Percentiles rank a stretch among this genome's conserved stretches.
Evolutionary conservation across 352 stramenopile genomes (phyloP).

Genomic region (Pythium volutum): DNA sequence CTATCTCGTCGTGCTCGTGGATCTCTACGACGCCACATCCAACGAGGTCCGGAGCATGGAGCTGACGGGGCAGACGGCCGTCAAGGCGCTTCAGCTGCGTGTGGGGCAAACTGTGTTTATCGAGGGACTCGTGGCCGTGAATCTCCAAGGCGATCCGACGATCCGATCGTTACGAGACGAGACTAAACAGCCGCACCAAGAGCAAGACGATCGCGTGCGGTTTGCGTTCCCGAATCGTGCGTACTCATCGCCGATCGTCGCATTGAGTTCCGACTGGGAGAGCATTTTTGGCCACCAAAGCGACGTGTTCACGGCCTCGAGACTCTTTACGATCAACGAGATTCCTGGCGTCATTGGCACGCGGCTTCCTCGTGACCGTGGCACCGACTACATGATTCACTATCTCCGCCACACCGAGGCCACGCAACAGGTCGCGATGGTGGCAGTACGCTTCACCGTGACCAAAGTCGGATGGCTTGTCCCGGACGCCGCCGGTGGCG

Average conservation of each 20-base stretch:
- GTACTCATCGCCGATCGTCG: constrained; percentile 36
- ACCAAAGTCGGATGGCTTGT: constrained; percentile 50
- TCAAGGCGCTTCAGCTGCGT: constrained; percentile 37
- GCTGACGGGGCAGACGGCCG: constrained; percentile 45
- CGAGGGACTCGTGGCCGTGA: constrained; percentile 49
- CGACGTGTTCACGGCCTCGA: constrained; percentile 37
- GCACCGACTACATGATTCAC: not conserved
- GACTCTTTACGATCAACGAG: constrained; percentile 44
- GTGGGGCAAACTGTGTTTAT: constrained; percentile 53
- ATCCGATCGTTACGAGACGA: constrained; percentile 21
- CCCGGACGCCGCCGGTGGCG: constrained; percentile 14
- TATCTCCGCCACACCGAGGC: not conserved
- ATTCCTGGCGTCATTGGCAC: constrained; percentile 39
- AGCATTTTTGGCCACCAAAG: constrained; percentile 63
- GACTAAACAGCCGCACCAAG: constrained; percentile 3
- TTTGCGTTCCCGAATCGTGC: constrained; percentile 40
- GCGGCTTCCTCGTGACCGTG: not conserved
- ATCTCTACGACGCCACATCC: constrained; percentile 50
- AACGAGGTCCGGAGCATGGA: constrained; percentile 44
- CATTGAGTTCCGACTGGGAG: constrained; percentile 62
- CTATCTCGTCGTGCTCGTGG: constrained; percentile 54
- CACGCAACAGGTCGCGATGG: constrained; percentile 4
- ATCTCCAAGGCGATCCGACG: constrained; percentile 24
- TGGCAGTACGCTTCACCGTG: constrained; percentile 16
- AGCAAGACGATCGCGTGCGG: constrained; percentile 13